Percentiles rank a stretch among this genome's conserved stretches.
Evolutionary conservation across 371 early-diverging fungal genomes (phyloP).

Genomic region (Cladochytrium tenue): DNA sequence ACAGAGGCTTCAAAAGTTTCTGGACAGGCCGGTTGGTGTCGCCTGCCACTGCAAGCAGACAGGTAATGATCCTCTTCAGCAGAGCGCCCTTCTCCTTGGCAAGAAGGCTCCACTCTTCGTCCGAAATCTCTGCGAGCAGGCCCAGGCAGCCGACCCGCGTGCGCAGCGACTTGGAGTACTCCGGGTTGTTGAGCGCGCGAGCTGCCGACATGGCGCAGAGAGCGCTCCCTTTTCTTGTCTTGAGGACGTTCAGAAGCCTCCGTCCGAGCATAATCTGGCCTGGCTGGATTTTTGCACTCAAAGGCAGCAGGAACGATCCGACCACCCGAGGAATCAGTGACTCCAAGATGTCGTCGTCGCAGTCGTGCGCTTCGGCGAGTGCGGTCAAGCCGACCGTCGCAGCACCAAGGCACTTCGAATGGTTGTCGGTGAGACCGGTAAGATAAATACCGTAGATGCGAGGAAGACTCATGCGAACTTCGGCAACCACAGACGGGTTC

Average conservation of each 20-base stretch:
- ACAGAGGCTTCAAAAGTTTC: too few species aligned
- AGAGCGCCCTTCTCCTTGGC: too few species aligned
- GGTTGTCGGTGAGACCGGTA: constrained; percentile 20
- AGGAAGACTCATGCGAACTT: constrained; percentile 22
- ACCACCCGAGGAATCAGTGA: constrained; percentile 11
- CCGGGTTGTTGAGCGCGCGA: constrained; percentile 21
- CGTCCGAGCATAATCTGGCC: constrained; percentile 5
- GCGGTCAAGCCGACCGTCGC: constrained; percentile 8
- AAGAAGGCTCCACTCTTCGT: constrained; percentile 24
- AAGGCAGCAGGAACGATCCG: constrained; percentile 11
- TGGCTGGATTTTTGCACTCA: constrained; percentile 11
- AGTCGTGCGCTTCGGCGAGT: constrained; percentile 3
- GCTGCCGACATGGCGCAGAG: constrained; percentile 9
- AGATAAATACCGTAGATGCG: constrained; percentile 15
- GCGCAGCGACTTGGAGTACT: constrained; percentile 15
- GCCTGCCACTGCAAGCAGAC: too few species aligned
- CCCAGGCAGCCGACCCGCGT: constrained; percentile 20
- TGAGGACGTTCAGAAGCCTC: constrained; percentile 1
- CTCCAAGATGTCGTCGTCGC: constrained; percentile 7
- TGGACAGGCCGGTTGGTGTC: too few species aligned
- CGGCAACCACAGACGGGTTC: constrained; percentile 14
- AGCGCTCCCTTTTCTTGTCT: constrained; percentile 14
- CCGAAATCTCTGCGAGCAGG: constrained; percentile 24
- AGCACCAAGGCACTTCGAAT: constrained; percentile 14
- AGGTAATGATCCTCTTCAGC: too few species aligned